A percentile compares a stretch with the other conserved stretches of the same genome.
Conservation (phyloP, 2,329 filamentous ascomycete genomes). For the Tricladium varicosporioides region DNA sequence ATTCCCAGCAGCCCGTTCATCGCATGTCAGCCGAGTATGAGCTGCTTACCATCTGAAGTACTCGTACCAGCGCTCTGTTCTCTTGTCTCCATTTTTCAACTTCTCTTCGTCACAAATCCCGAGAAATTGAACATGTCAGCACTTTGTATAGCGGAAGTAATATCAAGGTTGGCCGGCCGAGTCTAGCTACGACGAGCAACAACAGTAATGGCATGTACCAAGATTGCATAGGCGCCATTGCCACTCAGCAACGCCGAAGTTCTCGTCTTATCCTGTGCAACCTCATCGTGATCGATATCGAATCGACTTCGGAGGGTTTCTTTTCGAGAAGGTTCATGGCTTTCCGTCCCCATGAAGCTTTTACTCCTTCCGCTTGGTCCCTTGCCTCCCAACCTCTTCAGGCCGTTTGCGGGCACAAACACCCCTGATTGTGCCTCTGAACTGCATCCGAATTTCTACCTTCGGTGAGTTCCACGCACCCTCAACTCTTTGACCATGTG, state of each 20-base stretch:
- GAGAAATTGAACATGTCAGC: background rate
- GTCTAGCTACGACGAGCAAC: background rate
- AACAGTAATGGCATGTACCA: background rate
- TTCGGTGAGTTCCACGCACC: background rate
- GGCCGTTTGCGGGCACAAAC: background rate
- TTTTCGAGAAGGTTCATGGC: background rate
- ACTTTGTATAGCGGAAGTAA: background rate
- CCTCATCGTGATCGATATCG: constrained; percentile 1
- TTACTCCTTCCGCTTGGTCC: background rate
- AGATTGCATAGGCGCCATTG: constrained; percentile 9
- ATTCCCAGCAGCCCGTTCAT: background rate
- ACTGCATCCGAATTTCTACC: constrained; percentile 1
- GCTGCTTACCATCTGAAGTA: too few relatives aligned
- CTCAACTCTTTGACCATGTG: constrained; percentile 5
- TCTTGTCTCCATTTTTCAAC: background rate
- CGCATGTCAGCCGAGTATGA: background rate
- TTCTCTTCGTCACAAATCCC: background rate
- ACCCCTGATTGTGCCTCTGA: background rate
- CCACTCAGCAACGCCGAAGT: background rate
- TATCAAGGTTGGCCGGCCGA: constrained; percentile 7
- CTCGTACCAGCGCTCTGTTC: too few relatives aligned
- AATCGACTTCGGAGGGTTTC: background rate
- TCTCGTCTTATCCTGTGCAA: background rate
- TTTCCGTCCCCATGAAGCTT: background rate
- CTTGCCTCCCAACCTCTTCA: background rate